Base-by-base conservation (phyloP, 2,329 filamentous ascomycete species). In the Pyricularia sp. region DNA sequence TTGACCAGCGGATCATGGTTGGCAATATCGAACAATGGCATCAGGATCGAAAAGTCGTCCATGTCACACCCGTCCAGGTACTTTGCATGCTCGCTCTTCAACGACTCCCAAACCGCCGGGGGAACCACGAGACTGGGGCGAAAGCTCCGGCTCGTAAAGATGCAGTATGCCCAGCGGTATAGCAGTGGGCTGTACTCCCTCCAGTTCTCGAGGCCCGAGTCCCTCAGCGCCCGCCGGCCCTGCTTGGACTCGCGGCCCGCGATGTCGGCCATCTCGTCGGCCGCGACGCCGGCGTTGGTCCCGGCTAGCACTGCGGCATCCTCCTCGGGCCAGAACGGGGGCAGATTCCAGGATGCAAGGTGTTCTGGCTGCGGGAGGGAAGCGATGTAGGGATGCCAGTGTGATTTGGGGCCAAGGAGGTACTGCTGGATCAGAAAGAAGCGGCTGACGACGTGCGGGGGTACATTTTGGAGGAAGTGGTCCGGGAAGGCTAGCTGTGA, bases 351-450 rank as follows among this genome's bases (percentile, higher is more conserved):
- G 1, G 77, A 74, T 5, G 78, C 74, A 4, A 78, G 73, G 1
- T 87, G 79, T 11, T 83, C 81, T 0, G 89, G 88, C 70, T 87
- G 85, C 1, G 91, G 90, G 0, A 93, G 81, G 0, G 86, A 85
- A 11, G 79, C 78, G 71, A 93, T 85, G 77, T 93, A 93, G 1
- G 88, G 84, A 75, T 81, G 83, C 91, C 91, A 93, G 72, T 86
- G 87, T 0, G 90, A 91, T 1, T 82, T 74, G 1, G 77, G 69
- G 1, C 85, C 85, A 2, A 83, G 77, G 36, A 92, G 80, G 74
- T 87, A 88, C 75, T 93, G 87, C 70, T 89, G 86, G 75, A 91
- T 83, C 6, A 93, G 81, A 71, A 91, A 90, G 77, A 92, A 90
- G 4, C 89, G 84, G 10, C 87, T 84, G 66, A 89, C 78, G 69